These are phyloP conservation scores for Cladosporium sp. DNA, from an alignment of 2,329 filamentous ascomycete genomes.

Conservation along the genomic window DNA sequence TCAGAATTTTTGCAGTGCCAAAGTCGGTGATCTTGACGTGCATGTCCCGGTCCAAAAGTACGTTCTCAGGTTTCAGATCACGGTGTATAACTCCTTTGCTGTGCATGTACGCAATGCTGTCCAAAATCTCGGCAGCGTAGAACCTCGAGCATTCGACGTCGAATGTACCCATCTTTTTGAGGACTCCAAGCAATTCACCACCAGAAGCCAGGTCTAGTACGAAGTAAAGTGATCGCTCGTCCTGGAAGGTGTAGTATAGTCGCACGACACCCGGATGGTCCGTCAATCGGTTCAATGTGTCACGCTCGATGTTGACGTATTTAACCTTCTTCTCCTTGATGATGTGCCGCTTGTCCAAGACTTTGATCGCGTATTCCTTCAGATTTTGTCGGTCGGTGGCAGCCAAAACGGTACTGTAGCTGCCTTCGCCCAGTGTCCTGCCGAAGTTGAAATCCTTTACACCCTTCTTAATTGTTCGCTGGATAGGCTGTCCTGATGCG, in stretches of 20 bases:
- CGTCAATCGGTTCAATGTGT: conserved; percentile 91
- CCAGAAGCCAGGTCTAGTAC: conserved; percentile 90
- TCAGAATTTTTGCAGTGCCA: conserved; percentile 89
- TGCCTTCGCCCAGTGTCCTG: conserved; percentile 85
- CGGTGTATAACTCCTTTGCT: conserved; percentile 92
- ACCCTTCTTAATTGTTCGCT: conserved; percentile 89
- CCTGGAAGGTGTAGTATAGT: conserved; percentile 97
- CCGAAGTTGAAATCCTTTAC: conserved; percentile 97
- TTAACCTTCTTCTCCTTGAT: conserved; percentile 99
- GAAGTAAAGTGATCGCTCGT: conserved; percentile 93
- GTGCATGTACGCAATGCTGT: conserved; percentile 98
- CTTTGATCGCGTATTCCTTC: conserved; percentile 97
- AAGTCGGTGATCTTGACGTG: conserved; percentile 99
- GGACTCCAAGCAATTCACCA: conserved; percentile 83
- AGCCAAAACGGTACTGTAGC: conserved; percentile 92
- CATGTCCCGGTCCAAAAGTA: conserved; percentile 91
- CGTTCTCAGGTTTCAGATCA: conserved; percentile 95
- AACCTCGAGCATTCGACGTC: conserved; percentile 92
- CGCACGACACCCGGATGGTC: conserved; percentile 96
- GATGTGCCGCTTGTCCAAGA: conserved; percentile 96
- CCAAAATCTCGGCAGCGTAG: conserved; percentile 92
- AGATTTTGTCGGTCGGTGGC: conserved; percentile 90
- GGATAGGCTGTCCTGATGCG: conserved; percentile 68
- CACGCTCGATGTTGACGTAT: conserved; percentile 99
- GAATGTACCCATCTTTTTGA: conserved; percentile 93